Conservation (phyloP, 2,329 filamentous ascomycete genomes). For the Pseudogymnoascus verrucosus region DNA sequence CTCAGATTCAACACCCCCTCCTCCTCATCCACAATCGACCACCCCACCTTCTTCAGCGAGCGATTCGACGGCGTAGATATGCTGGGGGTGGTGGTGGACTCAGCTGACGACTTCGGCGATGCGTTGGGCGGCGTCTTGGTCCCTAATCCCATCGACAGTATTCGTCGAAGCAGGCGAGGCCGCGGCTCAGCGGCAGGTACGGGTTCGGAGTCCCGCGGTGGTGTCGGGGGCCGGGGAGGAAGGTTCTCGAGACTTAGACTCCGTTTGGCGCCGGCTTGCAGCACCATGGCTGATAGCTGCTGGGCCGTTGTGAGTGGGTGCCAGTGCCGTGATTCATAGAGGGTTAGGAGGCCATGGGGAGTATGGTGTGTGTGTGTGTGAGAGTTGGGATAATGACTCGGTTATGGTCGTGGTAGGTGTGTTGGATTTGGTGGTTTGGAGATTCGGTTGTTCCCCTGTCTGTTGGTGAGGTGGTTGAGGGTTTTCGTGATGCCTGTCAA, state of each 20-base stretch:
- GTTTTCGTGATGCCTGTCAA: constrained; percentile 1
- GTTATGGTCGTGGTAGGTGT: neutral
- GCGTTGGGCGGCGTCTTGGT: constrained; percentile 11
- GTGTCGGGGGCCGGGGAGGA: constrained; percentile 56
- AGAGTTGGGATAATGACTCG: neutral
- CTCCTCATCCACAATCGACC: constrained; percentile 39
- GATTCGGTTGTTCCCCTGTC: neutral
- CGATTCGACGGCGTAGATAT: constrained; percentile 23
- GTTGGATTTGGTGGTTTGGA: neutral
- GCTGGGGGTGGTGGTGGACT: constrained; percentile 18
- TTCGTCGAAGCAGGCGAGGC: constrained; percentile 16
- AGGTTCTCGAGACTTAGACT: constrained; percentile 43
- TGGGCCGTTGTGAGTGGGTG: constrained; percentile 10
- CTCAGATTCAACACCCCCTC: constrained; percentile 26
- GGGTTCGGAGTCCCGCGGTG: constrained; percentile 42
- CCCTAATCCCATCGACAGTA: constrained; percentile 29
- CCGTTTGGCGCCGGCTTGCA: constrained; percentile 16
- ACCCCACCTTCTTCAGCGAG: constrained; percentile 48
- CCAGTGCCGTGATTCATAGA: neutral
- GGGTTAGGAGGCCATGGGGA: neutral
- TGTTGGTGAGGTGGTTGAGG: neutral
- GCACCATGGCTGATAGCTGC: constrained; percentile 27
- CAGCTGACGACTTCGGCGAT: constrained; percentile 29
- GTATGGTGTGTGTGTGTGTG: neutral
- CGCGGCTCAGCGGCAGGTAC: constrained; percentile 14